Percentiles rank a stretch among this genome's conserved stretches.
phyloP scores from a whole-genome alignment of 495 filamentous ascomycete species.

The Aspergillus ostianus region DNA sequence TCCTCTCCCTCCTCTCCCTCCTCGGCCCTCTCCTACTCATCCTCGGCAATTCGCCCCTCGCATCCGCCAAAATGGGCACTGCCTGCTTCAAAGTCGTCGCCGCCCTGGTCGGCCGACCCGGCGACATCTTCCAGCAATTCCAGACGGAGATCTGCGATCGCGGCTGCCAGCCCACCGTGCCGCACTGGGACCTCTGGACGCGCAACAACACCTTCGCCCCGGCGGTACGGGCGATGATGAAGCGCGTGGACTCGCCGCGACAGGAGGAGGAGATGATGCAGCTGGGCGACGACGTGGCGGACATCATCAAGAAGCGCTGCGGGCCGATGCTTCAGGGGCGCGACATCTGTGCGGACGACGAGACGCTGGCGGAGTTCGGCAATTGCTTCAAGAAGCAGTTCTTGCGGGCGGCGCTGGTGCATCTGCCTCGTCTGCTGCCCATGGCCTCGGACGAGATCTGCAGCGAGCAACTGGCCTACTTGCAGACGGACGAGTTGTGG shows the following conservation, averaged over 20 bases:
- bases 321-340: constrained; percentile 32
- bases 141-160: constrained; percentile 42
- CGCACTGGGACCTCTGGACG: constrained; percentile 48
- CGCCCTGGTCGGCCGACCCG: constrained; percentile 35
- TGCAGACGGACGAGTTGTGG: constrained; percentile 39
- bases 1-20: constrained; percentile 11
- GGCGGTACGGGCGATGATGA: constrained; percentile 39
- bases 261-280: constrained; percentile 35
- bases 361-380: constrained; percentile 40
- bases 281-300: constrained; percentile 43
- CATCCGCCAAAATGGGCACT: constrained; percentile 29
- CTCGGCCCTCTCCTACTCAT: constrained; percentile 24
- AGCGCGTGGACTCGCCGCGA: constrained; percentile 32
- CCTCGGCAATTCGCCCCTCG: constrained; percentile 22
- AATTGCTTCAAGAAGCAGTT: constrained; percentile 46
- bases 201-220: constrained; percentile 44
- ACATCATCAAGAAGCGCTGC: constrained; percentile 39
- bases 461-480: constrained; percentile 34
- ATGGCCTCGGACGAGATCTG: constrained; percentile 42
- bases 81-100: constrained; percentile 41
- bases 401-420: constrained; percentile 33
- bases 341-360: constrained; percentile 39
- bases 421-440: constrained; percentile 35
- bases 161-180: constrained; percentile 42
- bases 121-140: constrained; percentile 38